These are phyloP conservation scores for Gonapodya sp. DNA, from an alignment of 192 early-diverging fungal species.

Conservation along the genomic window DNA sequence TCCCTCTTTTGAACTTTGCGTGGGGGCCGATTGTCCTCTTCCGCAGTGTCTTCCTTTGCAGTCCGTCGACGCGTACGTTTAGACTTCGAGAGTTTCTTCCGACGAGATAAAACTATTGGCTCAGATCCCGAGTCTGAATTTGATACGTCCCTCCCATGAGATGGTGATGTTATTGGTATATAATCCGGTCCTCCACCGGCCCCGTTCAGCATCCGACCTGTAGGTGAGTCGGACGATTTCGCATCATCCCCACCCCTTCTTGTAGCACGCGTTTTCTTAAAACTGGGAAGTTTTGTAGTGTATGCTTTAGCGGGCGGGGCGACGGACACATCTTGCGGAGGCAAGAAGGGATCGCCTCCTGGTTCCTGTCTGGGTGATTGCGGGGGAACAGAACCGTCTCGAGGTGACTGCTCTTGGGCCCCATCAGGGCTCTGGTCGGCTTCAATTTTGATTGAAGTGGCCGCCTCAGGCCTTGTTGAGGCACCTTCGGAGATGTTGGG, in stretches of 20 bases:
- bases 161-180: not conserved
- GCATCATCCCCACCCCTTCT: not conserved
- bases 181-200: not conserved
- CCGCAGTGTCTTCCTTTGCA: not conserved
- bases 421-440: no score
- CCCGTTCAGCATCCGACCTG: not conserved
- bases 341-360: no score
- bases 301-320: no score
- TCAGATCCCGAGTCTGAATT: not conserved
- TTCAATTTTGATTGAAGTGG: no score
- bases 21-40: not conserved
- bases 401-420: no score
- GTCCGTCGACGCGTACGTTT: not conserved
- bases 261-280: not conserved
- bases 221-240: not conserved
- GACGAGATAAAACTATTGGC: not conserved
- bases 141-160: not conserved
- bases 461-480: no score
- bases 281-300: not conserved
- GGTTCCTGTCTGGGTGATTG: no score
- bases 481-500: no score
- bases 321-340: no score
- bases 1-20: not conserved
- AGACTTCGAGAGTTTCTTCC: not conserved
- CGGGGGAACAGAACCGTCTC: no score